Evolutionary conservation across 805 yeast species (phyloP).

Genomic region (Barnettozyma siamensis): DNA sequence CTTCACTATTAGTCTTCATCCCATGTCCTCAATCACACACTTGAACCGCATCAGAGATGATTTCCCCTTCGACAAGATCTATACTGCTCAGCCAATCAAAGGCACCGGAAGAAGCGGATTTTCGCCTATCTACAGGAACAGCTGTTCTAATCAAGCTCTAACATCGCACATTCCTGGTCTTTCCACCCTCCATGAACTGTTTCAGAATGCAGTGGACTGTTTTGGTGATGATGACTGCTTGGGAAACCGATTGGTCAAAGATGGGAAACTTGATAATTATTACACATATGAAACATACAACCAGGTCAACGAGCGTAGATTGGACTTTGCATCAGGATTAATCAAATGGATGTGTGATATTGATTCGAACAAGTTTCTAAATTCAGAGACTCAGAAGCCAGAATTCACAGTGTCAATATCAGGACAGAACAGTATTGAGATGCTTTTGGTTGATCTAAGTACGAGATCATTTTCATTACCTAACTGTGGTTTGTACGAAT

Average conservation of each 20-base stretch:
- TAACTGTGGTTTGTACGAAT: slow-evolving; percentile 38
- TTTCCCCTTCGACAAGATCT: slow-evolving; percentile 7
- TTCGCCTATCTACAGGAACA: slow-evolving; percentile 40
- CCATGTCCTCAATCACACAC: too few species aligned
- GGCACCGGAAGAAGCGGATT: slow-evolving; percentile 36
- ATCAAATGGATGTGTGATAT: slow-evolving; percentile 25
- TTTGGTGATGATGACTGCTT: slow-evolving; percentile 31
- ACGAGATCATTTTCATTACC: slow-evolving; percentile 43
- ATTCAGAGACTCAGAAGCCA: slow-evolving; percentile 13
- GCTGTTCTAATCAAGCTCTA: slow-evolving; percentile 17
- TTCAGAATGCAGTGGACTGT: slow-evolving; percentile 29
- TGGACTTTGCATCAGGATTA: slow-evolving; percentile 43
- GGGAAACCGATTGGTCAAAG: slow-evolving; percentile 29
- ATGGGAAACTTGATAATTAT: slow-evolving; percentile 29
- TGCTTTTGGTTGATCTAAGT: slow-evolving; percentile 55
- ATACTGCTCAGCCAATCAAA: slow-evolving; percentile 28
- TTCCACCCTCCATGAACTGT: slow-evolving; percentile 35
- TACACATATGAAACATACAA: slow-evolving; percentile 39
- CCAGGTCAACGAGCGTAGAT: slow-evolving; percentile 31
- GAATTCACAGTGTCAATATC: slow-evolving; percentile 42
- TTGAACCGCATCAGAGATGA: slow-evolving; percentile 4
- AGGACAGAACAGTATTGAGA: slow-evolving; percentile 47
- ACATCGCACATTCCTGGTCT: slow-evolving; percentile 19
- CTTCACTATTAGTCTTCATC: too few species aligned
- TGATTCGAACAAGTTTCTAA: background rate